phyloP scores from a whole-genome alignment of 2,329 filamentous ascomycete species.

The Xylaria digitata region DNA sequence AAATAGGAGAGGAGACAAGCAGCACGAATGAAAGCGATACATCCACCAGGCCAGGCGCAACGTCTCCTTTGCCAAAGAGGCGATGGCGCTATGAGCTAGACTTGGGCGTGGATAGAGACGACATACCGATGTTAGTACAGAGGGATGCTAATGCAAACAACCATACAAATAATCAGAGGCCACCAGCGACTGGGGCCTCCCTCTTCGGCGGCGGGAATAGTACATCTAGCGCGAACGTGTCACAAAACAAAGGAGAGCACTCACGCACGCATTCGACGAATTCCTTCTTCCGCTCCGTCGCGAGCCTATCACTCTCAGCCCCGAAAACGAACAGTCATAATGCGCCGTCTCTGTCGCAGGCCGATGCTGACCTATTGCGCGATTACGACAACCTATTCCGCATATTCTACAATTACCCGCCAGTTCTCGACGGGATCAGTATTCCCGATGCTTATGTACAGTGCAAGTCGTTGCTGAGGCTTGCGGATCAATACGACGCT shows the following conservation, averaged over 20 bases:
- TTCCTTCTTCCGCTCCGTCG: slow-evolving; percentile 87
- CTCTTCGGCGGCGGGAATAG: slow-evolving; percentile 69
- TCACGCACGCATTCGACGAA: slow-evolving; percentile 62
- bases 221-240: slow-evolving; percentile 44
- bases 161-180: slow-evolving; percentile 32
- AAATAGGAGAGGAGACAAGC: slow-evolving; percentile 62
- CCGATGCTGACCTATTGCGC: slow-evolving; percentile 80
- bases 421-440: slow-evolving; percentile 83
- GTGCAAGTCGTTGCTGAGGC: slow-evolving; percentile 86
- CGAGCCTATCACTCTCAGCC: slow-evolving; percentile 72
- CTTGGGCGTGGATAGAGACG: slow-evolving; percentile 74
- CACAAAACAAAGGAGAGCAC: slow-evolving; percentile 67
- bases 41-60: slow-evolving; percentile 52
- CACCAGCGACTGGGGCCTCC: slow-evolving; percentile 54
- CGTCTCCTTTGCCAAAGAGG: slow-evolving; percentile 60
- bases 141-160: slow-evolving; percentile 65
- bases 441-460: slow-evolving; percentile 94
- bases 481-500: slow-evolving; percentile 96
- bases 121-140: slow-evolving; percentile 89
- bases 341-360: slow-evolving; percentile 63
- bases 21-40: slow-evolving; percentile 52
- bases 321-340: slow-evolving; percentile 59
- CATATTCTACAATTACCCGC: slow-evolving; percentile 94
- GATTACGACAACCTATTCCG: slow-evolving; percentile 97
- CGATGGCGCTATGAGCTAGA: slow-evolving; percentile 92